Base-by-base conservation (phyloP, 2,329 filamentous ascomycete species). In the Alternaria sp. region DNA sequence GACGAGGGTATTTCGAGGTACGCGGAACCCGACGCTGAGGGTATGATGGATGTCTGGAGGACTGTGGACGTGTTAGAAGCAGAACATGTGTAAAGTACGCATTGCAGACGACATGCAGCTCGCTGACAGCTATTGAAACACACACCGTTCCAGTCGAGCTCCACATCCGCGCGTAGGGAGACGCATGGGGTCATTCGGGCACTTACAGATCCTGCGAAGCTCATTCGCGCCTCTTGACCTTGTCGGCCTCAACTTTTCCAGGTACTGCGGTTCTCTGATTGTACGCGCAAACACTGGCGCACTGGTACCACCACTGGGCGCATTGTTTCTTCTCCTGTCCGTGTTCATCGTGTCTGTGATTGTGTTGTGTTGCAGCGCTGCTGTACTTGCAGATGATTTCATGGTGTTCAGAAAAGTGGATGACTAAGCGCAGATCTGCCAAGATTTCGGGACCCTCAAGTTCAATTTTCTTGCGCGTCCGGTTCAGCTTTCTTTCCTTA, bases 1-100 rank as follows among this genome's bases (percentile, higher is more conserved):
- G 85, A 82, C 9, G 87, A 84, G 21, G 84, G 82, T 30, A 85
- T 81, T 77, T 89, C 93, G 58, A 95, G 85, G 79, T 95, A 99
- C 58, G 96, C 93, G 18, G 94, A 97, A 14, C 96, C 96, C 53
- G 93, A 96, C 12, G 96, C 96, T 14, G 95, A 96, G 18, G 96
- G 95, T 0, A 96, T 94, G 5, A 98, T 88, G 23, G 94, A 94
- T 9, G 95, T 97, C 79, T 96, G 94, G 47, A 98, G 85, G 78
- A 95, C 94, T 97, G 23, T 18, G 14, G n/a, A 18, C 21, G 15
- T 26, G 11, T 72, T 69, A 79, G 66, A 25, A 46, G 30, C 14
- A 15, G n/a, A 21, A 45, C n/a, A 46, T 33, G 47, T 14, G 14
- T n/a, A 26, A 26, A 4, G 14, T 18, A 18, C 21, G 47, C 26